Evolutionary conservation across 768 basidiomycete species (phyloP), one percentile per base, ranked within the genome.

Genomic region (Lenzites betulinus): DNA sequence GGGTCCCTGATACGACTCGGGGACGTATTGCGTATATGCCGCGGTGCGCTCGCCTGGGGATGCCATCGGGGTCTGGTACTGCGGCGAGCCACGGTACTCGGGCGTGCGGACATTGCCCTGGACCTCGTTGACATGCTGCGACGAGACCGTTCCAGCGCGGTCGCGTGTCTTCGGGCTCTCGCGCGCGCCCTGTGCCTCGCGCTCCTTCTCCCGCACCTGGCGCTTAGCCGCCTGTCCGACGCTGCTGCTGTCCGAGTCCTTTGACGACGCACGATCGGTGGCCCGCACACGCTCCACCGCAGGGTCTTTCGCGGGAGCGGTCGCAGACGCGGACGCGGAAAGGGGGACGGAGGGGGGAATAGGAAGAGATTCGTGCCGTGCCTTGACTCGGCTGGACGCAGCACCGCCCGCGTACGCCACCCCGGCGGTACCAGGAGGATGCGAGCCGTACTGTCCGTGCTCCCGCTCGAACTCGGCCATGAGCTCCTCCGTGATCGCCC

Each of bases 391-490:
- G 63, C 69, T 75, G 42, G 75, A 77, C 57, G 75, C 74, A 38
- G 79, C 78, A 63, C 79, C 79, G 54, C 79, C 79, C 44, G 79
- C 79, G 66, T 80, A 80, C 6, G 79, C 79, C 5, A 81, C 64
- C 75, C 81, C 75, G 55, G 77, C 72, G 55, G 74, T 75, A n/a
- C 70, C 71, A 16, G 63, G 74, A 64, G 67, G 70, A 67, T 66
- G 74, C 67, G 63, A 51, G 80, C 72, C 64, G 68, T 85, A 85
- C 56, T 86, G 83, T 62, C 26, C 73, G 71, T 89, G 86, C n/a
- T 84, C 85, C 43, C 83, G 81, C 68, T 90, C 89, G 62, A 89
- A 87, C 63, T 89, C 86, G 33, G 84, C 85, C 72, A 89, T 76
- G 28, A 89, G 77, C 63, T 89, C 85, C 36, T 84, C 83, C 0